These are phyloP conservation scores for Dactylellina haptotyla DNA, from an alignment of 2,329 filamentous ascomycete species.

Conservation along the genomic window DNA sequence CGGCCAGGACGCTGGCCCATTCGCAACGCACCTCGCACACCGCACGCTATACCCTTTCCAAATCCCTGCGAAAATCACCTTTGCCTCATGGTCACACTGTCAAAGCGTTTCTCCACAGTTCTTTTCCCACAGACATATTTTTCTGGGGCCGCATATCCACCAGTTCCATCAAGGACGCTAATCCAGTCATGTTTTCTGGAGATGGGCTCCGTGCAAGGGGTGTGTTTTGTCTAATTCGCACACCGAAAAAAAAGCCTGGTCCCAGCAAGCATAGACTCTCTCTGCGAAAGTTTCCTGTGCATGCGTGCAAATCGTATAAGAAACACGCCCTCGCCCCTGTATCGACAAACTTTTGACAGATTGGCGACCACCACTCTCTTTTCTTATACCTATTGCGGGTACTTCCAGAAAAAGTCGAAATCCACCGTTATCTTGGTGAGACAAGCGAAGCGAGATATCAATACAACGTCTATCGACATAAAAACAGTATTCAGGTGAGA, in stretches of 20 bases:
- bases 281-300: conserved; percentile 36
- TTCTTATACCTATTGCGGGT: conserved; percentile 43
- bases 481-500: conserved; percentile 14
- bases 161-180: conserved; percentile 14
- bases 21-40: conserved; percentile 26
- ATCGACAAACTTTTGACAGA: conserved; percentile 50
- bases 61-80: conserved; percentile 54
- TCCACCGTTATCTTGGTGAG: conserved; percentile 41
- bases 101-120: conserved; percentile 54
- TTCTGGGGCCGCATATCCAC: conserved; percentile 54
- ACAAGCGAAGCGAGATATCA: conserved; percentile 50
- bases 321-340: conserved; percentile 51
- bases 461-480: conserved; percentile 47
- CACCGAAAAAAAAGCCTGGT: conserved; percentile 37
- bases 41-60: conserved; percentile 44
- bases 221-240: conserved; percentile 52
- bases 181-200: conserved; percentile 29
- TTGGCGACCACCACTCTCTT: conserved; percentile 54
- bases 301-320: conserved; percentile 52
- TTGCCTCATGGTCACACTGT: conserved; percentile 53
- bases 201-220: conserved; percentile 45
- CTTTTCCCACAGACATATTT: conserved; percentile 38
- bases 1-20: conserved; percentile 33
- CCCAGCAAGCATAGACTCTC: conserved; percentile 39
- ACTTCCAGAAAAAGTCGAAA: conserved; percentile 38